These are phyloP conservation scores for Lachnellula willkommii DNA, from an alignment of 2,329 filamentous ascomycete genomes.

Conservation along the genomic window DNA sequence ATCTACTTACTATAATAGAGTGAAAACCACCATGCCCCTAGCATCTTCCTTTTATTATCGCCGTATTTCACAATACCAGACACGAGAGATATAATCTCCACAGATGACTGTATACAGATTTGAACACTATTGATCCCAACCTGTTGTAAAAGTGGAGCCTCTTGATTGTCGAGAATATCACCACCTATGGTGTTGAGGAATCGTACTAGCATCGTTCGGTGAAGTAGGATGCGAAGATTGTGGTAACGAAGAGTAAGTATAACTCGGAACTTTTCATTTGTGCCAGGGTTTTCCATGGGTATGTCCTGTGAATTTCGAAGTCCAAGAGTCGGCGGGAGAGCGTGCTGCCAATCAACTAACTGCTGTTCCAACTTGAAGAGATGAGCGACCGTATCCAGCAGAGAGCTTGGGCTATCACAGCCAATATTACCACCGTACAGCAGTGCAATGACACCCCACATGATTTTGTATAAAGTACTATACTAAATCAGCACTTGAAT, in stretches of 20 bases:
- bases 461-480: slow-evolving; percentile 33
- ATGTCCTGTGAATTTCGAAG: slow-evolving; percentile 27
- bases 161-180: slow-evolving; percentile 9
- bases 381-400: slow-evolving; percentile 30
- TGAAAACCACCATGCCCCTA: not conserved
- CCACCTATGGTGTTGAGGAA: slow-evolving; percentile 30
- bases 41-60: not conserved
- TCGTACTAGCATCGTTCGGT: slow-evolving; percentile 37
- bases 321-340: slow-evolving; percentile 29
- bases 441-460: slow-evolving; percentile 35
- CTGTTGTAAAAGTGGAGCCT: slow-evolving; percentile 28
- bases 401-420: slow-evolving; percentile 24
- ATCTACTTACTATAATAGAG: not conserved
- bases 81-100: slow-evolving; percentile 33
- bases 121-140: slow-evolving; percentile 32
- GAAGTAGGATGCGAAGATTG: slow-evolving; percentile 38
- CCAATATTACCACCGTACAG: slow-evolving; percentile 43
- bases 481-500: not conserved
- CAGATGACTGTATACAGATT: slow-evolving; percentile 30
- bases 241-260: slow-evolving; percentile 40
- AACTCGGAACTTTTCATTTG: slow-evolving; percentile 34
- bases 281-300: slow-evolving; percentile 2
- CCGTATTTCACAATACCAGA: not conserved
- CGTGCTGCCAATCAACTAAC: slow-evolving; percentile 35
- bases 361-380: slow-evolving; percentile 37